A percentile compares a stretch with the other conserved stretches of the same genome.
These are phyloP conservation scores for Penicillium riverlandense DNA, from an alignment of 495 filamentous ascomycete genomes.

Conservation along the genomic window DNA sequence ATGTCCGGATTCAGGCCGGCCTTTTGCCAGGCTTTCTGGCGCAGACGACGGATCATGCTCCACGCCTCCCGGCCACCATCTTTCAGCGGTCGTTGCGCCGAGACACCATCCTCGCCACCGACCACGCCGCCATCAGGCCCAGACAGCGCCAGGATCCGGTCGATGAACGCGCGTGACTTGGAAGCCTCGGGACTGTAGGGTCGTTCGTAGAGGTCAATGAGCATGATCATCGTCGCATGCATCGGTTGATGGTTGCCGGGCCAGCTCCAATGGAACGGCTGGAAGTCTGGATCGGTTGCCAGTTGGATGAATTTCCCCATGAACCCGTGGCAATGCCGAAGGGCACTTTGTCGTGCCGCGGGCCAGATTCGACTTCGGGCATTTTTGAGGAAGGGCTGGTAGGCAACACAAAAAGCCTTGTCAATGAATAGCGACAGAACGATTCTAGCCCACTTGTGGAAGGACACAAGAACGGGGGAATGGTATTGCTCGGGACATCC, in stretches of 20 bases:
- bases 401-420: conserved; percentile 48
- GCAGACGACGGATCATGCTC: conserved; percentile 46
- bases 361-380: conserved; percentile 49
- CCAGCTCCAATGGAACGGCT: conserved; percentile 54
- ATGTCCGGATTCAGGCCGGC: conserved; percentile 38
- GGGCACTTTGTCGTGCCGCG: conserved; percentile 44
- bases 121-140: conserved; percentile 45
- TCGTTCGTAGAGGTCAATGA: conserved; percentile 48
- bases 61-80: conserved; percentile 49
- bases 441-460: conserved; percentile 42
- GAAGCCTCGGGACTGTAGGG: conserved; percentile 42
- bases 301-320: conserved; percentile 49
- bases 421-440: conserved; percentile 39
- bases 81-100: conserved; percentile 38
- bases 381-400: conserved; percentile 50
- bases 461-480: conserved; percentile 34
- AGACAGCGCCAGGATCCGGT: conserved; percentile 45
- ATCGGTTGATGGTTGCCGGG: conserved; percentile 52
- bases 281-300: conserved; percentile 44
- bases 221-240: conserved; percentile 52
- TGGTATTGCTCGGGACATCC: conserved; percentile 41
- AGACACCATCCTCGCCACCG: conserved; percentile 43
- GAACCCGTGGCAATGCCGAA: conserved; percentile 48
- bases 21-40: conserved; percentile 45
- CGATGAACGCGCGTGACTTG: conserved; percentile 41